Evolutionary conservation across 2,329 filamentous ascomycete species (phyloP), one percentile per base, ranked within the genome.

Genomic region (Pseudofabraea citricarpa): DNA sequence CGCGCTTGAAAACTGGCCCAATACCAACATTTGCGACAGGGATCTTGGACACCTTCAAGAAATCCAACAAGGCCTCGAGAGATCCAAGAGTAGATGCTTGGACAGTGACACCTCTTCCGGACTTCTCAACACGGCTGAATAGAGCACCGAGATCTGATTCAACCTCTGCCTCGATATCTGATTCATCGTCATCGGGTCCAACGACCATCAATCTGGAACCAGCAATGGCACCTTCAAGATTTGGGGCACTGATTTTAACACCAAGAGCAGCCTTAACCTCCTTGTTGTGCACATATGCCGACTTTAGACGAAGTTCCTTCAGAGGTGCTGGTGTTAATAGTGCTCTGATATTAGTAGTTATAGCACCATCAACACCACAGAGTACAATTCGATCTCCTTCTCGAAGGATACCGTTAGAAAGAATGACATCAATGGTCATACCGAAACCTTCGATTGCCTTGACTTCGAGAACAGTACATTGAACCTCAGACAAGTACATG

Each of bases 371-470:
- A n/a, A 91, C 87, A 74, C 93, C 93, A 62, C 93, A 98, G 35
- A 98, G 70, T 5, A 97, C 88, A 58, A 98, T 89, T 27, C 90
- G 85, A 66, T 98, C 93, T 51, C 93, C 93, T 71, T 98, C 93
- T 50, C 83, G 81, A 37, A 98, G 75, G 47, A 96, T 85, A 80
- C 93, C 93, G 70, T 98, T 98, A 46, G 89, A 95, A 42, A 98
- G 71, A 56, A 98, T 85, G 51, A 98, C 91, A 64, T 98, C 93
- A 57, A 98, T 97, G 36, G 93, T 98, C 67, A 95, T 98, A 63
- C 93, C 93, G 52, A 98, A 90, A 69, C 93, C 94, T 67, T 98
- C 93, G 50, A 98, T 96, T 38, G 95, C 88, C 80, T 98, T 98
- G 66, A 98, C 93, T 72, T 98, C 93, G 32, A 98, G 83, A 39